Evolutionary conservation across 495 filamentous ascomycete species (phyloP).

Genomic region (Penicillium steckii): DNA sequence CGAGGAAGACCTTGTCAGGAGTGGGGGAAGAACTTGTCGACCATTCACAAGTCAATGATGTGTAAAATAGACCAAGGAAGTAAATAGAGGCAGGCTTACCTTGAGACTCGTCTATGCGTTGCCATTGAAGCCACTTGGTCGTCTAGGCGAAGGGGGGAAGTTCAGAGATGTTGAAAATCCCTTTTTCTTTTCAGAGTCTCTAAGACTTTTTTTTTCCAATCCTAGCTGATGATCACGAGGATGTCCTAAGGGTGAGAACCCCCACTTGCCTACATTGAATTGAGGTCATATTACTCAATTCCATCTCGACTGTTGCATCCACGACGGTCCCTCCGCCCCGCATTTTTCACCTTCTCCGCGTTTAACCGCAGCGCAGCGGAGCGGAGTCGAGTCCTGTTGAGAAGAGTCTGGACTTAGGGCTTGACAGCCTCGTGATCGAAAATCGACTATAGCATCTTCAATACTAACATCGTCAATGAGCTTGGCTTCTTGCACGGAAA

Average conservation of each 20-base stretch:
- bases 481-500: no score
- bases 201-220: not conserved
- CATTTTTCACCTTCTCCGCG: constrained; percentile 7
- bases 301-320: constrained; percentile 3
- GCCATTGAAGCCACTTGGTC: not conserved
- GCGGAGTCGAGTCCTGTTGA: no score
- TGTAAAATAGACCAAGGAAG: not conserved
- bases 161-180: no score
- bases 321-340: constrained; percentile 1
- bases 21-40: constrained; percentile 7
- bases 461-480: no score
- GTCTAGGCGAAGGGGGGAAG: no score
- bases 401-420: no score
- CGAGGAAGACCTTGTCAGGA: constrained; percentile 20
- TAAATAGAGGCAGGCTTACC: not conserved
- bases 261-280: not conserved
- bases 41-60: not conserved
- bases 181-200: no score
- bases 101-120: not conserved
- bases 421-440: no score
- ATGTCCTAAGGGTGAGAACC: not conserved
- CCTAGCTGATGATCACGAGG: not conserved
- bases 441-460: no score
- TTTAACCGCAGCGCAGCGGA: constrained; percentile 12
- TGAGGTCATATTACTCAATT: constrained; percentile 15